Conservation (phyloP, 108 stramenopile genomes). For the Cyclotella sp. region DNA sequence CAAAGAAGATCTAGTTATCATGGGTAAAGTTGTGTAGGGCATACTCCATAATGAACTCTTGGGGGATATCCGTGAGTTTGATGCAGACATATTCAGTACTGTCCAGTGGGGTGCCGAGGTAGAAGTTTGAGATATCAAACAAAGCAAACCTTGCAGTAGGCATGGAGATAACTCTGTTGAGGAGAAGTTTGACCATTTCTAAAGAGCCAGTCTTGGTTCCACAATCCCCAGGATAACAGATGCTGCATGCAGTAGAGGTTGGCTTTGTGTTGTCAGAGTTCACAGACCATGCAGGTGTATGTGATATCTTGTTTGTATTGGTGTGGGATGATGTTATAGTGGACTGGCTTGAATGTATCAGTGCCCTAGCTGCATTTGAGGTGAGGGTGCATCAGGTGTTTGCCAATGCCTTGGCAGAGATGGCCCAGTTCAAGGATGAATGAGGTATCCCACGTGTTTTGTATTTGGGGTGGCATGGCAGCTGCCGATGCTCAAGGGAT, state of each 20-base stretch:
- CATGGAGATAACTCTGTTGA: neutral
- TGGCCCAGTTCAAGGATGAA: neutral
- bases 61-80: neutral
- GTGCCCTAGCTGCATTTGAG: too few relatives aligned
- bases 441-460: constrained; percentile 9
- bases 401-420: constrained; percentile 7
- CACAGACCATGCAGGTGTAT: neutral
- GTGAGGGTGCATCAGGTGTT: neutral
- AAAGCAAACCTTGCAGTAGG: neutral
- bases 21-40: neutral
- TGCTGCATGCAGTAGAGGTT: neutral
- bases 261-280: neutral
- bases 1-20: neutral
- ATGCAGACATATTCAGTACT: neutral
- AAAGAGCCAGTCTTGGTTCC: neutral
- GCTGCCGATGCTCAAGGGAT: constrained; percentile 9
- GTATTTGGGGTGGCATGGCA: neutral
- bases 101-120: neutral
- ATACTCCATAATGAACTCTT: neutral
- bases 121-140: neutral
- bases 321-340: neutral
- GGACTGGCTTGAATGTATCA: neutral
- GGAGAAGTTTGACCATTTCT: neutral
- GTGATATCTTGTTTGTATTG: neutral
- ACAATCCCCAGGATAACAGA: neutral